Evolutionary conservation across 768 basidiomycete genomes (phyloP).

Genomic region (Termitomyces sp.): DNA sequence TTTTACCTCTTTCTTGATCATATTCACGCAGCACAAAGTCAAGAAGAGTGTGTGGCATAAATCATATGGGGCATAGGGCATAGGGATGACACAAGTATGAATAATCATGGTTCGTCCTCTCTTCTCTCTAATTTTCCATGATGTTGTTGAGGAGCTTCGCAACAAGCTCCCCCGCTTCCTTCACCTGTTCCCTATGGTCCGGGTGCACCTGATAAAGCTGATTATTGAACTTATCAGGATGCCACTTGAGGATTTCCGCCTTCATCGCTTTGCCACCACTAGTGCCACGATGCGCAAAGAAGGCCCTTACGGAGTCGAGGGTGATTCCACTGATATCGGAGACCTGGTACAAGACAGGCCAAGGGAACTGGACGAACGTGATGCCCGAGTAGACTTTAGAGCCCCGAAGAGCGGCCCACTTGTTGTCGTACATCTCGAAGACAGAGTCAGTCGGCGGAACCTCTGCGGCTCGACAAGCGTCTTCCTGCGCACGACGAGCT

Average conservation of each 20-base stretch:
- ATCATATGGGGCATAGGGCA: background rate
- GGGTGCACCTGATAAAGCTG: conserved; percentile 30
- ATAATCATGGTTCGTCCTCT: background rate
- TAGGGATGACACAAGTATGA: too few relatives aligned
- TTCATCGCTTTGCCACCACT: conserved; percentile 31
- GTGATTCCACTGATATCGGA: conserved; percentile 30
- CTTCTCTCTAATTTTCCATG: background rate
- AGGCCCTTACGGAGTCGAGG: conserved; percentile 27
- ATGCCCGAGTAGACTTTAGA: background rate
- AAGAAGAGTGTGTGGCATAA: background rate
- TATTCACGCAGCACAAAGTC: background rate
- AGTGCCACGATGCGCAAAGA: conserved; percentile 36
- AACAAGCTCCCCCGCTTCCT: conserved; percentile 34
- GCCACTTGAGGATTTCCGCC: conserved; percentile 48
- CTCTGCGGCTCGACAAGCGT: background rate
- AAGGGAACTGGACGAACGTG: conserved; percentile 4
- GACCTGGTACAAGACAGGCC: conserved; percentile 7
- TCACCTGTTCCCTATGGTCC: conserved; percentile 28
- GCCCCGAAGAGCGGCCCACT: conserved; percentile 9
- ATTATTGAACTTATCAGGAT: conserved; percentile 51
- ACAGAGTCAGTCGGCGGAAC: background rate
- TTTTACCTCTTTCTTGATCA: background rate
- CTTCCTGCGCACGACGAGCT: conserved; percentile 1
- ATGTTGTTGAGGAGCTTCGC: conserved; percentile 34
- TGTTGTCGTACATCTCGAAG: conserved; percentile 14